Percentiles rank a stretch among this genome's conserved stretches.
Conservation (phyloP, 1,139 yeast genomes). For the Lodderomyces parapsilosis region DNA sequence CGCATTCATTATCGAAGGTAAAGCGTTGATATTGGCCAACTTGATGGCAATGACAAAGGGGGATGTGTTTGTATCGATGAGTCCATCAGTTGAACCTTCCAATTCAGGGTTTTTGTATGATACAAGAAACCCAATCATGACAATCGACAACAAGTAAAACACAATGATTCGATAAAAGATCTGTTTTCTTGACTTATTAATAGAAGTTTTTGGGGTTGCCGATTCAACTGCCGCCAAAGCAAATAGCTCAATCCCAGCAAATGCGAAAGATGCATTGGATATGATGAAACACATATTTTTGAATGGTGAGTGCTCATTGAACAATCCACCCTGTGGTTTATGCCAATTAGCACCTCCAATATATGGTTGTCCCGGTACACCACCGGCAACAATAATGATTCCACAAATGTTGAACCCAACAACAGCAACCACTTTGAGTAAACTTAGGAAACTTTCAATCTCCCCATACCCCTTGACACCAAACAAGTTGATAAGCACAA, state of each 20-base stretch:
- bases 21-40: constrained; percentile 27
- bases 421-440: constrained; percentile 32
- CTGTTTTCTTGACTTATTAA: constrained; percentile 36
- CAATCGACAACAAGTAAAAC: constrained; percentile 29
- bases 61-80: constrained; percentile 29
- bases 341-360: constrained; percentile 37
- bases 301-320: constrained; percentile 26
- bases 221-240: constrained; percentile 38
- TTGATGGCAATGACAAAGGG: constrained; percentile 43
- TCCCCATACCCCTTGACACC: constrained; percentile 41
- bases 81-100: constrained; percentile 10
- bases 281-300: constrained; percentile 24
- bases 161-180: constrained; percentile 35
- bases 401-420: constrained; percentile 32
- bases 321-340: constrained; percentile 30
- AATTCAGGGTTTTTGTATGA: constrained; percentile 24
- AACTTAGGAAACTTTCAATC: constrained; percentile 30
- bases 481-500: constrained; percentile 29
- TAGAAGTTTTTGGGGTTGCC: constrained; percentile 30
- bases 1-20: constrained; percentile 34
- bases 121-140: constrained; percentile 33
- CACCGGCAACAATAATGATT: constrained; percentile 31
- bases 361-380: constrained; percentile 27
- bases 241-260: constrained; percentile 30
- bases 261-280: constrained; percentile 26